These are phyloP conservation scores for Mediolabrus comicus DNA, from an alignment of 108 stramenopile genomes.

Conservation along the genomic window DNA sequence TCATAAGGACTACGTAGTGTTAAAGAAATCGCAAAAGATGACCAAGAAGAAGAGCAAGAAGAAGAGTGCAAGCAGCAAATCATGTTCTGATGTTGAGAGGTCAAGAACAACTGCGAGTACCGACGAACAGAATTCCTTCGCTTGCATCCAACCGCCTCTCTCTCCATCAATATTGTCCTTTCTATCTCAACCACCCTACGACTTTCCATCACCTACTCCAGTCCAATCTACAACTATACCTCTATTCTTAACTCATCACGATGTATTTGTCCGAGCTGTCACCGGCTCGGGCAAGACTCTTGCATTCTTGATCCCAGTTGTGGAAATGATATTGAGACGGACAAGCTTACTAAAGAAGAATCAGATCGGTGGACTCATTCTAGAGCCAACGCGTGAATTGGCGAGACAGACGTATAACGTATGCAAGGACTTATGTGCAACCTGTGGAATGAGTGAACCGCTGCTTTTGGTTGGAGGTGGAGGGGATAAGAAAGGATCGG, in stretches of 20 bases:
- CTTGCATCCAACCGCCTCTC: slow-evolving; percentile 45
- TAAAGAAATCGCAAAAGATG: too few species aligned
- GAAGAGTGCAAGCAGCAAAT: too few species aligned
- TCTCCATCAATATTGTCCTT: slow-evolving; percentile 59
- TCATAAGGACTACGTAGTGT: too few species aligned
- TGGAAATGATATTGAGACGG: slow-evolving; percentile 86
- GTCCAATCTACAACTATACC: slow-evolving; percentile 96
- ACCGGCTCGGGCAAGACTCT: slow-evolving; percentile 98
- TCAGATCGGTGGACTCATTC: slow-evolving; percentile 79
- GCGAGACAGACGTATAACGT: slow-evolving; percentile 89
- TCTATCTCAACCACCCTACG: slow-evolving; percentile 51
- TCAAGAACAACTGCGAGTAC: too few species aligned
- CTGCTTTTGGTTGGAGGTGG: slow-evolving; percentile 70
- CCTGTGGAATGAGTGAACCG: slow-evolving; percentile 52
- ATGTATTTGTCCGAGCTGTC: slow-evolving; percentile 96
- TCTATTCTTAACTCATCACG: slow-evolving; percentile 92
- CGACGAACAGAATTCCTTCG: slow-evolving; percentile 18
- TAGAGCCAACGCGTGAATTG: slow-evolving; percentile 95
- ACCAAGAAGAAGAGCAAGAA: too few species aligned
- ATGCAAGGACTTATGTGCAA: slow-evolving; percentile 62
- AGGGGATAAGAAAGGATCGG: slow-evolving; percentile 13
- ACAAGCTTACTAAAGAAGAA: slow-evolving; percentile 43
- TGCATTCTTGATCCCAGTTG: slow-evolving; percentile 92
- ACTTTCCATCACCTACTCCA: slow-evolving; percentile 84
- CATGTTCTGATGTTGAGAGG: too few species aligned